phyloP scores from a whole-genome alignment of 2,329 filamentous ascomycete species.

The Fusarium torulosum region DNA sequence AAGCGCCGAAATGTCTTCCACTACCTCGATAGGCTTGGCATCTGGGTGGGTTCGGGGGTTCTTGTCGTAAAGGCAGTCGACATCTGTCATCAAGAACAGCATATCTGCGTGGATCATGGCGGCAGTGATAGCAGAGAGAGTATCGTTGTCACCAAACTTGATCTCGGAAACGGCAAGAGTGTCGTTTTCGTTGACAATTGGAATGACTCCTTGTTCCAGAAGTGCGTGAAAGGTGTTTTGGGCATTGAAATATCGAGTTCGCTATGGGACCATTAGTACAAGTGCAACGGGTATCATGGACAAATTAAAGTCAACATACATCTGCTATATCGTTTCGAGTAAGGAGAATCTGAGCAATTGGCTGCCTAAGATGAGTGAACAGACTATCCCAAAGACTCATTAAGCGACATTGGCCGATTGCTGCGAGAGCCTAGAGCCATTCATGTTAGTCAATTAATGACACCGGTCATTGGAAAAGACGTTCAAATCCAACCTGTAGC shows the following conservation, averaged over 20 bases:
- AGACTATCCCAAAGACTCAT: conserved; percentile 96
- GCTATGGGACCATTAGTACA: conserved; percentile 58
- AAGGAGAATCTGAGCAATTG: conserved; percentile 92
- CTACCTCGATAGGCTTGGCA: conserved; percentile 89
- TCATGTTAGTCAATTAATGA: conserved; percentile 21
- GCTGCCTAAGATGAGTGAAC: conserved; percentile 88
- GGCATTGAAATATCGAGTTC: conserved; percentile 94
- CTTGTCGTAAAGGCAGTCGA: conserved; percentile 96
- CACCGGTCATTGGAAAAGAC: background rate
- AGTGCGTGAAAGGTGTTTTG: conserved; percentile 94
- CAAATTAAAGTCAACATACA: conserved; percentile 60
- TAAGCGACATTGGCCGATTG: conserved; percentile 94
- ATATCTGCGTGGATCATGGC: conserved; percentile 98
- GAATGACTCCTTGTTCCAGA: conserved; percentile 94
- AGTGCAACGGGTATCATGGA: background rate
- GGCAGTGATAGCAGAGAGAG: conserved; percentile 93
- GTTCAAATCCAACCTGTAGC: conserved; percentile 71
- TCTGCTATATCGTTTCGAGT: conserved; percentile 97
- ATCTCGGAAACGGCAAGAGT: conserved; percentile 97
- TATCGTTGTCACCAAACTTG: conserved; percentile 99
- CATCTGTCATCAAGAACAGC: conserved; percentile 98
- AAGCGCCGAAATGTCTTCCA: conserved; percentile 86
- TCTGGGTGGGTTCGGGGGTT: conserved; percentile 89
- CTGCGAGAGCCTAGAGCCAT: conserved; percentile 78
- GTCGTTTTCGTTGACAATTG: conserved; percentile 99